Conservation (phyloP, 2,329 filamentous ascomycete genomes). For the Ophioceras dolichostomum region DNA sequence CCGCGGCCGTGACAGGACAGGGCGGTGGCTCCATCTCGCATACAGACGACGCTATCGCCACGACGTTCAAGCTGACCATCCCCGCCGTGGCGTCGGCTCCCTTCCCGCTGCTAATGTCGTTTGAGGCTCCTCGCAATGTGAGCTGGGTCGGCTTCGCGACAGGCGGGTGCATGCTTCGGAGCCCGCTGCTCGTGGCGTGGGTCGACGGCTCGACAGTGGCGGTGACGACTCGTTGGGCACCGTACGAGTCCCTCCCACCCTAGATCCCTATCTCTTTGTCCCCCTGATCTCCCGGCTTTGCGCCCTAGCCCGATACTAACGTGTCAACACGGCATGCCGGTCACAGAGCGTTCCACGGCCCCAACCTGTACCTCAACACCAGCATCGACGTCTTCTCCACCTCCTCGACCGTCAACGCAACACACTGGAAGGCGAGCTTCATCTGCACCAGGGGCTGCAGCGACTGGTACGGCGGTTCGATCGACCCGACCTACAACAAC, state of each 20-base stretch:
- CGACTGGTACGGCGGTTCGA: slow-evolving; percentile 2
- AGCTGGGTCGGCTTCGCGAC: neutral
- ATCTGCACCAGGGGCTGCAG: slow-evolving; percentile 5
- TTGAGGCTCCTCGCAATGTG: neutral
- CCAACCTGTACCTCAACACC: slow-evolving; percentile 3
- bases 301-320: no score
- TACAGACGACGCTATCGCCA: neutral
- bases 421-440: slow-evolving; percentile 5
- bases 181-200: neutral
- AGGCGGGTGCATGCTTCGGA: neutral
- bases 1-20: no score
- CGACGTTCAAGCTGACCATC: neutral
- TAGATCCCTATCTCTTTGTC: no score
- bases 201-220: neutral
- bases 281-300: neutral
- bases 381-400: neutral
- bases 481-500: slow-evolving; percentile 4
- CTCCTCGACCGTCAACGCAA: slow-evolving; percentile 3
- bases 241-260: neutral
- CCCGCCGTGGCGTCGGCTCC: neutral
- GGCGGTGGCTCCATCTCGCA: no score
- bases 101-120: neutral
- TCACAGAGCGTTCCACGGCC: neutral
- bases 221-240: neutral
- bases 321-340: no score